Base-by-base conservation (phyloP, 2,329 filamentous ascomycete species). In the Diplodia sapinea region DNA sequence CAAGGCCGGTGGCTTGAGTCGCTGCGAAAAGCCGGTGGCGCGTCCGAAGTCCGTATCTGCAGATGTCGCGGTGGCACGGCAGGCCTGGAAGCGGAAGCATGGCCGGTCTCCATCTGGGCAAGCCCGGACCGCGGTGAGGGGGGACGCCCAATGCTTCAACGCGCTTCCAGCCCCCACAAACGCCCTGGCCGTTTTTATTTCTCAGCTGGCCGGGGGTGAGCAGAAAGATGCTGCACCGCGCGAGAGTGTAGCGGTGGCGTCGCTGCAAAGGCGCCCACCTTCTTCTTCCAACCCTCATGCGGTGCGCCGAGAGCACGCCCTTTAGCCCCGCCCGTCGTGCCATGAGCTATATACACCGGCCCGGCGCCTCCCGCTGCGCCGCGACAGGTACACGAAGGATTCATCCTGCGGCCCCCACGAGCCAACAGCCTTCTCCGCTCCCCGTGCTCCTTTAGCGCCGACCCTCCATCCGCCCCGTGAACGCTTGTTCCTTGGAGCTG, bases 291-390 rank as follows among this genome's bases (percentile, higher is more conserved):
- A n/a, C 23, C 36, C 33, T 40, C 38, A 20, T 20, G 50, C 26
- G 15, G 29, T 26, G 55, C 20, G n/a, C n/a, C 9, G 17, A 15
- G 7, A 26, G 5, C n/a, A 7, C 20, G n/a, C 20, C 4, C 49
- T 51, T 6, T 20, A 49, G 56, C 20, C 29, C 56, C 56, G 43
- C 23, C 56, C 36, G 56, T 23, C 36, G 55, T 36, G 36, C 55
- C 7, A 33, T 12, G 9, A 36, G 33, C 33, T 59, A 59, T 59
- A 61, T 61, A 61, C 57, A 36, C 31, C 23, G 40, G 31, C 26
- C 47, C 38, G 47, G 12, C 57, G 57, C 57, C 57, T 61, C 57
- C 57, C 57, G 57, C 40, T 50, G 57, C 57, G 26, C 40, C 26
- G 9, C 23, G 20, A 15, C 56, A 59, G 55, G 55, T 23, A 59